Evolutionary conservation across 371 early-diverging fungal species (phyloP).

Genomic region (Mucor ambiguus): DNA sequence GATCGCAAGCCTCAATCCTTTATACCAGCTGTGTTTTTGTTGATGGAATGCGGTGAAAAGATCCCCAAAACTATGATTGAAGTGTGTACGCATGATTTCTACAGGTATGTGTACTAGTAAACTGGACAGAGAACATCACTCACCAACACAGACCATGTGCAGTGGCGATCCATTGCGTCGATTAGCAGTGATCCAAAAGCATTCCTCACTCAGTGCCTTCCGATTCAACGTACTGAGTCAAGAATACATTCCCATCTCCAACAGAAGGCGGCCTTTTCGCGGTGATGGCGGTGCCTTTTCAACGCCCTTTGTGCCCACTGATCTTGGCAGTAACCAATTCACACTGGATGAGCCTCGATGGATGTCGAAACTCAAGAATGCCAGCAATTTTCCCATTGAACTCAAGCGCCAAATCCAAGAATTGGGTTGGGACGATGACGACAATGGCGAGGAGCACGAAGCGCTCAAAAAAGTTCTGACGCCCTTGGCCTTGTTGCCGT

Average conservation of each 20-base stretch:
- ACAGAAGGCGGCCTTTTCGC: slow-evolving; percentile 59
- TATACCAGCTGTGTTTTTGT: slow-evolving; percentile 57
- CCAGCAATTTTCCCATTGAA: slow-evolving; percentile 60
- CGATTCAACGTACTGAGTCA: slow-evolving; percentile 57
- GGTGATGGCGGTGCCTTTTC: slow-evolving; percentile 53
- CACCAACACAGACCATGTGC: not conserved
- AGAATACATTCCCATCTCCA: slow-evolving; percentile 55
- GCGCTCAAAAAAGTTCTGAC: slow-evolving; percentile 53
- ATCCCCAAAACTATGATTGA: slow-evolving; percentile 53
- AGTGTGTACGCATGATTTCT: slow-evolving; percentile 45
- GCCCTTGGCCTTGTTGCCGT: slow-evolving; percentile 54
- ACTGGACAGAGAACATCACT: not conserved
- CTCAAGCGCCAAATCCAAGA: slow-evolving; percentile 63
- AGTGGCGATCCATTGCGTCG: slow-evolving; percentile 57
- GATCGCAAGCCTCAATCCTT: slow-evolving; percentile 50
- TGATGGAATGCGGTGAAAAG: slow-evolving; percentile 67
- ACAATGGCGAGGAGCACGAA: slow-evolving; percentile 56
- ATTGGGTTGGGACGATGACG: slow-evolving; percentile 66
- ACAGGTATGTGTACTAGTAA: slow-evolving; percentile 34
- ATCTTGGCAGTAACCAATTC: slow-evolving; percentile 62
- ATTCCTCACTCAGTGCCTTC: slow-evolving; percentile 50
- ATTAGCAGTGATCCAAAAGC: slow-evolving; percentile 46
- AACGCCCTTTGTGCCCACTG: slow-evolving; percentile 62
- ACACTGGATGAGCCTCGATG: slow-evolving; percentile 65
- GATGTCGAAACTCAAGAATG: slow-evolving; percentile 59